Evolutionary conservation across 2,329 filamentous ascomycete species (phyloP).

Genomic region (Stachybotrys chartarum): DNA sequence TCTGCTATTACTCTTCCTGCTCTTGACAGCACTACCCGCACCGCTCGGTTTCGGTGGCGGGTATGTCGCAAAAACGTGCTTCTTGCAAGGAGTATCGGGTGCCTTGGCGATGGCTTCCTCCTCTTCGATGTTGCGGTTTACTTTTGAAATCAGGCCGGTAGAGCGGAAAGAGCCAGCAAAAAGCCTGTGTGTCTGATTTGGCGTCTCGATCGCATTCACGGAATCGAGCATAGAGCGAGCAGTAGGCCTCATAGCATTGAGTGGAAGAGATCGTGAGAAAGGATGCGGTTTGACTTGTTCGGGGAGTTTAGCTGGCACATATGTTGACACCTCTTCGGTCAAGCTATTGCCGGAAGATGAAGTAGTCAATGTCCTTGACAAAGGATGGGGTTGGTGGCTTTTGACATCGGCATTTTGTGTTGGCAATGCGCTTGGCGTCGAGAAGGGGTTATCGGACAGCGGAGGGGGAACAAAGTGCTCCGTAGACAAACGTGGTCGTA

Average conservation of each 20-base stretch:
- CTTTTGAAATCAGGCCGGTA: conserved; percentile 90
- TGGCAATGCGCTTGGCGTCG: conserved; percentile 40
- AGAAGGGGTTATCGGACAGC: conserved; percentile 56
- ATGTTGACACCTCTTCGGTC: conserved; percentile 53
- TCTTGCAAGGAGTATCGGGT: conserved; percentile 96
- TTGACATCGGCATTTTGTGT: conserved; percentile 29
- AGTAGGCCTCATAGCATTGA: conserved; percentile 28
- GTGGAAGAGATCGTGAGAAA: conserved; percentile 31
- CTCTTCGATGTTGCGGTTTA: conserved; percentile 76
- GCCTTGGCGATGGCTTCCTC: conserved; percentile 51
- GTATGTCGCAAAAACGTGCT: conserved; percentile 64
- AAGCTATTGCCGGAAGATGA: conserved; percentile 79
- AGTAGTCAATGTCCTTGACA: conserved; percentile 80
- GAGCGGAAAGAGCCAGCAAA: conserved; percentile 85
- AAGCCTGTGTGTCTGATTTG: conserved; percentile 50
- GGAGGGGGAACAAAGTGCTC: conserved; percentile 68
- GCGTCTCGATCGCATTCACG: conserved; percentile 29
- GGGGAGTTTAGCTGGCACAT: conserved; percentile 19
- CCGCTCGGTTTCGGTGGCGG: conserved; percentile 49
- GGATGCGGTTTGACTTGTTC: conserved; percentile 22
- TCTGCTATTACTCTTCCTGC: conserved; percentile 53
- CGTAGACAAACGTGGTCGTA: conserved; percentile 66
- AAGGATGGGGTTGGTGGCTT: conserved; percentile 62
- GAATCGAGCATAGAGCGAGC: conserved; percentile 20
- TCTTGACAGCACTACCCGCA: conserved; percentile 35